phyloP scores from a whole-genome alignment of 2,329 filamentous ascomycete species.

The Exutisphaerella laricina region DNA sequence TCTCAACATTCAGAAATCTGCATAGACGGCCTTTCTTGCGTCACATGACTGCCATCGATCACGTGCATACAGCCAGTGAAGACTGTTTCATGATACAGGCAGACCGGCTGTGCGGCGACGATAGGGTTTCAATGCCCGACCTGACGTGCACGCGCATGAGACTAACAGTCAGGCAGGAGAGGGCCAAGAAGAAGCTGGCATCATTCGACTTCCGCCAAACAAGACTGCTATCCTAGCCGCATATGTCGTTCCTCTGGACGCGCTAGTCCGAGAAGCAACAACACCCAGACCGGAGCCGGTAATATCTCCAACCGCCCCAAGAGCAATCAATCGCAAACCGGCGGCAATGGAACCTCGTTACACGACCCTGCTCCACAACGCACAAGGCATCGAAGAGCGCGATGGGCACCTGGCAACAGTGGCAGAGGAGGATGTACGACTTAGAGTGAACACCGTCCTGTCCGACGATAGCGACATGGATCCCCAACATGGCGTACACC shows the following conservation, averaged over 20 bases:
- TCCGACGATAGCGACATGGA: slow-evolving; percentile 8
- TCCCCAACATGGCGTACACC: slow-evolving; percentile 2
- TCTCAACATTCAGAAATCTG: too few relatives aligned
- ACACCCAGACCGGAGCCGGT: neutral
- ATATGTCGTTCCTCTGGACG: neutral
- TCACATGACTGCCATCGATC: too few relatives aligned
- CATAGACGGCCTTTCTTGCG: too few relatives aligned
- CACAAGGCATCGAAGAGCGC: neutral
- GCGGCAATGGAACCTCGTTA: slow-evolving; percentile 2
- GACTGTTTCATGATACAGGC: neutral
- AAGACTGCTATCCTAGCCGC: neutral
- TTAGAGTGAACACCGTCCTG: neutral
- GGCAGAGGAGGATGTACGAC: neutral
- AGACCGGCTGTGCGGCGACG: neutral
- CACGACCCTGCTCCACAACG: neutral
- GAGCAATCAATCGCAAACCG: neutral
- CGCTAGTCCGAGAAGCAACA: neutral
- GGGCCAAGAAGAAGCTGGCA: neutral
- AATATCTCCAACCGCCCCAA: slow-evolving; percentile 1
- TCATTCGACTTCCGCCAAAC: neutral
- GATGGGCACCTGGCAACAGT: neutral
- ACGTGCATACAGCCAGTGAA: too few relatives aligned
- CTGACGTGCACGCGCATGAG: neutral
- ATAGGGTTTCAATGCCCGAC: neutral
- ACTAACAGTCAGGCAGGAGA: neutral